Percentiles rank a stretch among this genome's conserved stretches.
Conservation (phyloP, 306 rosid genomes). For the Fragaria vesca region DNA sequence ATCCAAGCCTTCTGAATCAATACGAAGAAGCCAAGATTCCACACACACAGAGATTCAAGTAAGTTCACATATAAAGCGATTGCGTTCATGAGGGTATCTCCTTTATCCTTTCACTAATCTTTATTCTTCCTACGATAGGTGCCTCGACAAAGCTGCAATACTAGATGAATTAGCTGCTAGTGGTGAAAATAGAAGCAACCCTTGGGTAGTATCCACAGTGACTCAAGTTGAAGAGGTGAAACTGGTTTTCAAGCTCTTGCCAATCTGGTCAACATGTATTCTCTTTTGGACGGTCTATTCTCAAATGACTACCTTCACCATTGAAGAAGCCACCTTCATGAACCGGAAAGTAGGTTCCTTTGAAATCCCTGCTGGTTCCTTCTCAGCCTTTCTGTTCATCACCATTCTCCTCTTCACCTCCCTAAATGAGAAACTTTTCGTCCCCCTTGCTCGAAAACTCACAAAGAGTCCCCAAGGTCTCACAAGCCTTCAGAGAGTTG, state of each 20-base stretch:
- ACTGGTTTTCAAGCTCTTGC: constrained; percentile 77
- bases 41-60: constrained; percentile 65
- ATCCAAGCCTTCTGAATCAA: constrained; percentile 60
- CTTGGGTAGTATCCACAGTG: constrained; percentile 75
- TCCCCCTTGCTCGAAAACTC: constrained; percentile 73
- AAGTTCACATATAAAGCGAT: constrained; percentile 7
- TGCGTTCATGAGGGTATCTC: not conserved
- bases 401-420: constrained; percentile 82
- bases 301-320: constrained; percentile 88
- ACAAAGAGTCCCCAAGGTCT: constrained; percentile 71
- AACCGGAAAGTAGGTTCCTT: constrained; percentile 54
- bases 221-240: constrained; percentile 89
- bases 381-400: constrained; percentile 67
- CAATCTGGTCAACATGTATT: constrained; percentile 93
- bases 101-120: not conserved
- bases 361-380: constrained; percentile 69
- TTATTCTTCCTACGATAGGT: constrained; percentile 36
- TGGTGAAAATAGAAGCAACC: constrained; percentile 39
- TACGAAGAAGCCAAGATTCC: constrained; percentile 59
- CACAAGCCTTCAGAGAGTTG: constrained; percentile 90
- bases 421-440: constrained; percentile 64
- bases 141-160: constrained; percentile 91
- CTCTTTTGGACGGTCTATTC: constrained; percentile 95
- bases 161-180: constrained; percentile 42
- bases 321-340: constrained; percentile 98